phyloP scores from a whole-genome alignment of 768 basidiomycete genomes.

The Boletus vermiculosoides region DNA sequence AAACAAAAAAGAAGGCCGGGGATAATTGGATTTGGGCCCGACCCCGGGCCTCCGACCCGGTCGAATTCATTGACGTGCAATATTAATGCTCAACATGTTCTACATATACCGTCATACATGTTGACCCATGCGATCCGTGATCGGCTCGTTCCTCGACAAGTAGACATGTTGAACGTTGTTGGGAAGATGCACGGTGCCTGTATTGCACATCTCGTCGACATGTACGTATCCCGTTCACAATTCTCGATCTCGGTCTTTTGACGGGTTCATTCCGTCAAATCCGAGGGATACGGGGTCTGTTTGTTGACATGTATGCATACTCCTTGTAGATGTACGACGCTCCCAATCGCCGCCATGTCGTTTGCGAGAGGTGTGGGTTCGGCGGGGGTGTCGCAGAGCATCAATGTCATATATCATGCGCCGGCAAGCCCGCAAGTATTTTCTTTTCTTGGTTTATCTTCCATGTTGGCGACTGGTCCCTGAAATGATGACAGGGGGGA shows the following conservation, averaged over 20 bases:
- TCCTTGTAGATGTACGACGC: slow-evolving; percentile 39
- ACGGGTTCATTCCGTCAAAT: neutral
- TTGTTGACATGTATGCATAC: neutral
- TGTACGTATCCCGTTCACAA: slow-evolving; percentile 30
- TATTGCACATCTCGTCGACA: slow-evolving; percentile 44
- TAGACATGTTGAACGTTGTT: slow-evolving; percentile 44
- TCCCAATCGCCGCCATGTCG: slow-evolving; percentile 38
- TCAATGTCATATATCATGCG: slow-evolving; percentile 47
- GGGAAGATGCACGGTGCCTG: slow-evolving; percentile 45
- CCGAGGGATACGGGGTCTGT: neutral
- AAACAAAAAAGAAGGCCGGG: neutral
- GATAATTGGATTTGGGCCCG: too few relatives aligned
- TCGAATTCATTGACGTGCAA: neutral
- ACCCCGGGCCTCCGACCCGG: neutral
- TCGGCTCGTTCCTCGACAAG: neutral
- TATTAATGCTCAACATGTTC: neutral
- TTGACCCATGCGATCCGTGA: neutral
- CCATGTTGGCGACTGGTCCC: neutral
- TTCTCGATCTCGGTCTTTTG: neutral
- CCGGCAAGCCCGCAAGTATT: slow-evolving; percentile 38
- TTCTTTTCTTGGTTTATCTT: neutral
- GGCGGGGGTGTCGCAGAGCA: slow-evolving; percentile 43
- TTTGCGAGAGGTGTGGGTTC: slow-evolving; percentile 31
- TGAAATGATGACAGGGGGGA: slow-evolving; percentile 39
- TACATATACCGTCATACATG: neutral